phyloP scores from a whole-genome alignment of 2,329 filamentous ascomycete genomes.

The Torrubiella hemipterigena region DNA sequence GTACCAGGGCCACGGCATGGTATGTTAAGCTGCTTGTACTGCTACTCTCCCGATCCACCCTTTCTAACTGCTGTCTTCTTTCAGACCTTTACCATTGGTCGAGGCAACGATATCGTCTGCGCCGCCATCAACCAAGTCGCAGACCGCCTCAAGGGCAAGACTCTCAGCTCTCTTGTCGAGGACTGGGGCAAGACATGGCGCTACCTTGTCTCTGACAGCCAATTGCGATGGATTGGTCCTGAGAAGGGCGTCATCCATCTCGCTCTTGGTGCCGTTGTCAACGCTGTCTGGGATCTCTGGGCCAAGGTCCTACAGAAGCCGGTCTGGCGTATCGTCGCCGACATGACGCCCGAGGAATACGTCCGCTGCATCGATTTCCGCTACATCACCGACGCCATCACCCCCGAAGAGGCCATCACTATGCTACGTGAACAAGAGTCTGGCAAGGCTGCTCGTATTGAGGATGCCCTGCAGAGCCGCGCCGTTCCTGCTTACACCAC shows the following conservation, averaged over 20 bases:
- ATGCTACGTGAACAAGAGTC: slow-evolving; percentile 54
- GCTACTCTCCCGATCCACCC: no score
- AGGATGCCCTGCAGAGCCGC: slow-evolving; percentile 58
- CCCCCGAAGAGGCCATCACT: slow-evolving; percentile 66
- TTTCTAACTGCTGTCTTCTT: neutral
- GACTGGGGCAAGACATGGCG: slow-evolving; percentile 87
- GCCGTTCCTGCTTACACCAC: slow-evolving; percentile 90
- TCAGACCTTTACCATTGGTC: slow-evolving; percentile 70
- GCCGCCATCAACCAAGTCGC: slow-evolving; percentile 69
- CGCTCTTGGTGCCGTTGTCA: slow-evolving; percentile 77
- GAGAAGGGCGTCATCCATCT: slow-evolving; percentile 94
- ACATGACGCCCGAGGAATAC: slow-evolving; percentile 81
- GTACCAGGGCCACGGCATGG: slow-evolving; percentile 68
- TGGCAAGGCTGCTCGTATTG: slow-evolving; percentile 58
- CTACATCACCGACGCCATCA: slow-evolving; percentile 90
- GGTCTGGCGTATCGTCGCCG: slow-evolving; percentile 79
- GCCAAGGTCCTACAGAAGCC: slow-evolving; percentile 77
- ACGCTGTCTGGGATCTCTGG: slow-evolving; percentile 94
- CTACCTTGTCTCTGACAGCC: slow-evolving; percentile 80
- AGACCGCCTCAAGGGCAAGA: slow-evolving; percentile 62
- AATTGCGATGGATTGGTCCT: slow-evolving; percentile 86
- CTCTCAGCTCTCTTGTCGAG: slow-evolving; percentile 62
- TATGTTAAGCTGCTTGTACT: slow-evolving; percentile 25
- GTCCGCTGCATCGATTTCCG: slow-evolving; percentile 86
- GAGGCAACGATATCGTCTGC: slow-evolving; percentile 88